Conservation (phyloP, 1,139 yeast species). For the Saccharomyces hybrid region DNA sequence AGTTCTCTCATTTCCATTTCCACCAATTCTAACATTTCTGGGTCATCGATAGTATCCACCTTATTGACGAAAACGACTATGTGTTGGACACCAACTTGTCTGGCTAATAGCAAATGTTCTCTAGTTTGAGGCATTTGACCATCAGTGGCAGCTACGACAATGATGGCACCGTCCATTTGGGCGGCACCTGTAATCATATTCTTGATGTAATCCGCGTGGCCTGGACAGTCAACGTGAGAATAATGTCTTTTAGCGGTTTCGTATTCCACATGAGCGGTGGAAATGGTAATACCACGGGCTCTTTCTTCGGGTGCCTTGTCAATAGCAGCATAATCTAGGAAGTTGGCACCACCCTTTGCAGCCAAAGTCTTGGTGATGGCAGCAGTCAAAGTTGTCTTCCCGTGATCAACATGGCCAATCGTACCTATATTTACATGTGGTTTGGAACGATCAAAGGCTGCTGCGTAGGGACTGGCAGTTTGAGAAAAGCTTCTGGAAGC, state of each 20-base stretch:
- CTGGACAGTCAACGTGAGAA: constrained; percentile 97
- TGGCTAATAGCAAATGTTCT: constrained; percentile 95
- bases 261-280: constrained; percentile 95
- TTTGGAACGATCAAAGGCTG: constrained; percentile 78
- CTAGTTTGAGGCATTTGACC: constrained; percentile 99
- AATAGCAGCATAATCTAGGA: constrained; percentile 86
- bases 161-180: constrained; percentile 99
- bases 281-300: constrained; percentile 98
- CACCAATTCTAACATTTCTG: constrained; percentile 98
- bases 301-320: constrained; percentile 99
- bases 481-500: constrained; percentile 6
- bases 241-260: constrained; percentile 89
- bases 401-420: constrained; percentile 96
- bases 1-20: constrained; percentile 99
- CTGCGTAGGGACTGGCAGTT: constrained; percentile 36
- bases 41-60: constrained; percentile 95
- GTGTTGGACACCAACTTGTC: constrained; percentile 98
- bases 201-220: constrained; percentile 98
- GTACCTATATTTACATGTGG: constrained; percentile 97
- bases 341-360: constrained; percentile 81
- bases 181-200: constrained; percentile 99
- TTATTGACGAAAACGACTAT: constrained; percentile 96
- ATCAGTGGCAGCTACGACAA: constrained; percentile 97
- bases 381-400: constrained; percentile 96
- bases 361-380: constrained; percentile 95